Percentiles rank a stretch among this genome's conserved stretches.
Conservation (phyloP, 73 alveolate species). For the Paramecium sexaurelia region DNA sequence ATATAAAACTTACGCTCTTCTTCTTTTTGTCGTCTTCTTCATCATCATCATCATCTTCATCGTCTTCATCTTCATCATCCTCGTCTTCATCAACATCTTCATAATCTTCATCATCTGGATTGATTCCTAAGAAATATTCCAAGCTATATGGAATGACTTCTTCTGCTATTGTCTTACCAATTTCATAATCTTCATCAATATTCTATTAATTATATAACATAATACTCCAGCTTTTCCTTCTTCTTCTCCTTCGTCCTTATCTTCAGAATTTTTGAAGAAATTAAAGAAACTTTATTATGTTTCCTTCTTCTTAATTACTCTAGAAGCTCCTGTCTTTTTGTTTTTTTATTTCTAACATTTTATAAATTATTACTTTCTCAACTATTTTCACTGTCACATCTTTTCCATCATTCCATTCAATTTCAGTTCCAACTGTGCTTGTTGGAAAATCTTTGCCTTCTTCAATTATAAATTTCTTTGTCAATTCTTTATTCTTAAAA, state of each 20-base stretch:
- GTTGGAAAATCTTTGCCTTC: slow-evolving; percentile 82
- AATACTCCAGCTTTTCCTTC: background rate
- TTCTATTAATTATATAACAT: background rate
- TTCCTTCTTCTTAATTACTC: slow-evolving; percentile 82
- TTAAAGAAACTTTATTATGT: slow-evolving; percentile 85
- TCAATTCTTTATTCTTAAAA: slow-evolving; percentile 84
- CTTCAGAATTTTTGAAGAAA: slow-evolving; percentile 90
- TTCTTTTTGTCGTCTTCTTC: slow-evolving; percentile 15
- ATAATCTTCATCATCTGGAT: slow-evolving; percentile 81
- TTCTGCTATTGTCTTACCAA: slow-evolving; percentile 90
- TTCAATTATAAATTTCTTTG: slow-evolving; percentile 82
- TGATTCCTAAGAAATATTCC: slow-evolving; percentile 92
- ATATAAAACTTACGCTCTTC: background rate
- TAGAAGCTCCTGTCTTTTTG: slow-evolving; percentile 86
- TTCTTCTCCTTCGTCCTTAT: slow-evolving; percentile 76
- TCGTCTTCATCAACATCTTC: slow-evolving; percentile 77
- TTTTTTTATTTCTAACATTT: slow-evolving; percentile 85
- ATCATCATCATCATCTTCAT: background rate
- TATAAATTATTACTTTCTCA: slow-evolving; percentile 53
- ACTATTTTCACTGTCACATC: slow-evolving; percentile 89
- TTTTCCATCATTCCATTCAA: slow-evolving; percentile 95
- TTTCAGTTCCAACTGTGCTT: slow-evolving; percentile 89
- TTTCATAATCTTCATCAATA: slow-evolving; percentile 77
- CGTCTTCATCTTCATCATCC: slow-evolving; percentile 71
- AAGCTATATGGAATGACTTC: slow-evolving; percentile 96